Evolutionary conservation across 768 basidiomycete species (phyloP).

Genomic region (Tricholoma sp.): DNA sequence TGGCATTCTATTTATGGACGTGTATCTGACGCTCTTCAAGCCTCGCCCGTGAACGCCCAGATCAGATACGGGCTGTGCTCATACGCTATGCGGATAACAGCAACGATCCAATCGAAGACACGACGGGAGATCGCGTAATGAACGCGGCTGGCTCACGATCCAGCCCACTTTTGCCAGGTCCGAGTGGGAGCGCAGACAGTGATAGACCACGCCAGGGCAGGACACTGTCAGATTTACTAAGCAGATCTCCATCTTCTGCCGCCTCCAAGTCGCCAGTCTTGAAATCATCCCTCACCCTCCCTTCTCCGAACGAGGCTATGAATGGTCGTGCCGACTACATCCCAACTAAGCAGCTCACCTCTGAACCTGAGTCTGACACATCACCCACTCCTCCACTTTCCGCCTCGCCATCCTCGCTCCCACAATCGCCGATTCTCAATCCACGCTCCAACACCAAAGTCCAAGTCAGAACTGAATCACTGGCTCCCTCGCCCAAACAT

Average conservation of each 20-base stretch:
- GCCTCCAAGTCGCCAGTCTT: not conserved
- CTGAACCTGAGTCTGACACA: not conserved
- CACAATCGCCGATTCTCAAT: not conserved
- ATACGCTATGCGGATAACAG: constrained; percentile 67
- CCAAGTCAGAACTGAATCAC: not conserved
- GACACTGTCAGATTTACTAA: not conserved
- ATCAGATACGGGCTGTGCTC: constrained; percentile 74
- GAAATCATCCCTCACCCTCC: not conserved
- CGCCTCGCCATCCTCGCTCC: not conserved
- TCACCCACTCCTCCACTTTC: not conserved
- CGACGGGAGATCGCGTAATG: constrained; percentile 47
- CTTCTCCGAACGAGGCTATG: not conserved
- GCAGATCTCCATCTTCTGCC: not conserved
- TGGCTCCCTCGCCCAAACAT: not conserved
- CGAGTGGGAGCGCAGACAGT: not conserved
- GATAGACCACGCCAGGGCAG: not conserved
- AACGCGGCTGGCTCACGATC: constrained; percentile 21
- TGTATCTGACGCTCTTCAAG: constrained; percentile 16
- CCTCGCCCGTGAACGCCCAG: constrained; percentile 63
- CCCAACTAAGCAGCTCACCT: not conserved
- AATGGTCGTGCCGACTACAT: not conserved
- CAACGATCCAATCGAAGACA: constrained; percentile 49
- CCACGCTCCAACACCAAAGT: not conserved
- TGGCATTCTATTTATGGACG: no score
- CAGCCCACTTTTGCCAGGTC: not conserved